Conservation (phyloP, 2,329 filamentous ascomycete species). For the Seiridium unicorne region DNA sequence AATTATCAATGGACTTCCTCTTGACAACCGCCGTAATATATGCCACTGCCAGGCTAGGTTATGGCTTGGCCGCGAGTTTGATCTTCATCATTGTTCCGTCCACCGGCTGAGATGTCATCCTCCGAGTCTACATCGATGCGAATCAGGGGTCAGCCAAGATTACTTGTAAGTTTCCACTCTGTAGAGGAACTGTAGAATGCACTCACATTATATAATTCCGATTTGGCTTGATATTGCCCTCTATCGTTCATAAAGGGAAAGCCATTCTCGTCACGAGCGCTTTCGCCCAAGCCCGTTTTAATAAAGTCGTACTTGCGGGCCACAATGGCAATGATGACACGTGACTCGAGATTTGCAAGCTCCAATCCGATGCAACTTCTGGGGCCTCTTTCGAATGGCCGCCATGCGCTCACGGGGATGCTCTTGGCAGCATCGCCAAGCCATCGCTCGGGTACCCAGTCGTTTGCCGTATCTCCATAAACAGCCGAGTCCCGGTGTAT, state of each 20-base stretch:
- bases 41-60: background rate
- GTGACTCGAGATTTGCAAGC: slow-evolving; percentile 33
- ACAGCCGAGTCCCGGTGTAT: slow-evolving; percentile 11
- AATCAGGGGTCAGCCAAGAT: background rate
- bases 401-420: background rate
- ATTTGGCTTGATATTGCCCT: background rate
- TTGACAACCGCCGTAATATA: too few relatives aligned
- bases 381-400: slow-evolving; percentile 42
- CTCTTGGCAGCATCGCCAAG: background rate
- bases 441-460: slow-evolving; percentile 21
- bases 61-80: slow-evolving; percentile 1
- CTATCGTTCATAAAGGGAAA: slow-evolving; percentile 2
- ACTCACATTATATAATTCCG: background rate
- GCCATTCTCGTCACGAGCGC: slow-evolving; percentile 7
- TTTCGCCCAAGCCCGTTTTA: slow-evolving; percentile 8
- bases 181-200: background rate
- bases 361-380: slow-evolving; percentile 51
- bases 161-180: background rate
- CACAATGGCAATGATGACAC: slow-evolving; percentile 11
- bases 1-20: too few relatives aligned
- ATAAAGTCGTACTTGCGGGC: slow-evolving; percentile 10
- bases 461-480: slow-evolving; percentile 12
- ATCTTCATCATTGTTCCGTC: slow-evolving; percentile 16
- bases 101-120: slow-evolving; percentile 15
- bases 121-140: slow-evolving; percentile 9